A percentile compares a stretch with the other conserved stretches of the same genome.
Conservation (phyloP, 192 early-diverging fungal species). For the Entomortierella chlamydospora region DNA sequence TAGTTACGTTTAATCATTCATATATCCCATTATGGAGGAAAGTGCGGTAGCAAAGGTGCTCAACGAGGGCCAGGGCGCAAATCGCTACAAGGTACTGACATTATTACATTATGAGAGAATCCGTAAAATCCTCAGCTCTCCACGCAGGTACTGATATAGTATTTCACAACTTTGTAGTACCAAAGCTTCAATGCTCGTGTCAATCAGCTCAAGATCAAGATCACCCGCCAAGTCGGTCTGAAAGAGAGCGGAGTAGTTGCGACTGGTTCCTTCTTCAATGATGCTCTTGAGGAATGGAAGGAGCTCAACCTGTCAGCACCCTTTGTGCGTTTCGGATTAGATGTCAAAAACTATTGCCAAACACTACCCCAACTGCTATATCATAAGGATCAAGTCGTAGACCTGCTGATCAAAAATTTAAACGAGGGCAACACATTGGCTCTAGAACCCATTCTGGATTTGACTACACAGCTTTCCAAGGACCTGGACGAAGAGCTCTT, state of each 20-base stretch:
- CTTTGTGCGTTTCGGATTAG: slow-evolving; percentile 78
- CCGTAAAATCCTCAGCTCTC: background rate
- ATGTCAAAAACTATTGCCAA: slow-evolving; percentile 71
- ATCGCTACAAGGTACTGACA: slow-evolving; percentile 70
- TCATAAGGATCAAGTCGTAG: slow-evolving; percentile 85
- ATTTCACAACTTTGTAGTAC: slow-evolving; percentile 63
- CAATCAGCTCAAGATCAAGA: slow-evolving; percentile 86
- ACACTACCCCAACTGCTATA: slow-evolving; percentile 91
- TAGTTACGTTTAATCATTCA: background rate
- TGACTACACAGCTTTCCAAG: slow-evolving; percentile 84
- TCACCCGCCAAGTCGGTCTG: slow-evolving; percentile 70
- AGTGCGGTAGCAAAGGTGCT: slow-evolving; percentile 62
- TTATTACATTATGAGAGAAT: background rate
- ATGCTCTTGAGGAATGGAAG: slow-evolving; percentile 82
- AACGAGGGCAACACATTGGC: slow-evolving; percentile 71
- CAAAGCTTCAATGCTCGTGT: slow-evolving; percentile 79
- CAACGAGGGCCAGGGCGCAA: slow-evolving; percentile 73
- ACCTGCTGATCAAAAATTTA: slow-evolving; percentile 73
- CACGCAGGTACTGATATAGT: background rate
- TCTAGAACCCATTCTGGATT: slow-evolving; percentile 84
- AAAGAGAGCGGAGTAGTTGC: slow-evolving; percentile 65
- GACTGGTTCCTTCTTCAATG: slow-evolving; percentile 86
- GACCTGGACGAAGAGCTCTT: slow-evolving; percentile 95
- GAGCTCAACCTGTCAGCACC: slow-evolving; percentile 92
- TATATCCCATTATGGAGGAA: slow-evolving; percentile 53